A percentile compares a stretch with the other conserved stretches of the same genome.
These are phyloP conservation scores for Candida labiduridarum DNA, from an alignment of 1,139 yeast genomes.

Conservation along the genomic window DNA sequence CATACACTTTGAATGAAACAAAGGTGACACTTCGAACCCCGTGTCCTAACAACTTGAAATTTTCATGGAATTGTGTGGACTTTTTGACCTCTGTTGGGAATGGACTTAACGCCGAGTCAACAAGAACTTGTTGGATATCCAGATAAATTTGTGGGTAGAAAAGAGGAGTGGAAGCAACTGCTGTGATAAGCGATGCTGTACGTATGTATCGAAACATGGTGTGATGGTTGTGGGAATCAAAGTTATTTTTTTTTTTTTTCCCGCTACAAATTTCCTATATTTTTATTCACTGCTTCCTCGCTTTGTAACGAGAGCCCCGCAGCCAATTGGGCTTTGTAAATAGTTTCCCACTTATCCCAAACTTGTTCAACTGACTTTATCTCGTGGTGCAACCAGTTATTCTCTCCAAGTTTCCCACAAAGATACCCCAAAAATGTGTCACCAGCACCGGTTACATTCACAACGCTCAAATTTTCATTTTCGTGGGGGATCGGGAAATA, in stretches of 20 bases:
- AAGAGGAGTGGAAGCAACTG: slow-evolving; percentile 8
- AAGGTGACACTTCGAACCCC: slow-evolving; percentile 87
- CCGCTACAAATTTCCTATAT: slow-evolving; percentile 11
- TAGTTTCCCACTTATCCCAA: slow-evolving; percentile 34
- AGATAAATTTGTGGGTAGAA: slow-evolving; percentile 8
- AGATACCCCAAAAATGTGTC: slow-evolving; percentile 67
- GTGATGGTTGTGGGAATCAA: background rate
- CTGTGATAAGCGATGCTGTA: slow-evolving; percentile 11
- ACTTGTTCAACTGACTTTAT: slow-evolving; percentile 30
- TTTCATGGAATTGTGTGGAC: slow-evolving; percentile 21
- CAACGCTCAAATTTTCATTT: slow-evolving; percentile 32
- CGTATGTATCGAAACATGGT: slow-evolving; percentile 7
- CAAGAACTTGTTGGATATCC: slow-evolving; percentile 29
- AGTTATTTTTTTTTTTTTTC: background rate
- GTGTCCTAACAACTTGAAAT: slow-evolving; percentile 64
- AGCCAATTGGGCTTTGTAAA: slow-evolving; percentile 55
- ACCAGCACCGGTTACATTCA: slow-evolving; percentile 73
- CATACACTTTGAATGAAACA: slow-evolving; percentile 81
- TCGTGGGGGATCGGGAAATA: slow-evolving; percentile 57
- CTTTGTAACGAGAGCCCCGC: slow-evolving; percentile 51
- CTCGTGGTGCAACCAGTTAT: slow-evolving; percentile 28
- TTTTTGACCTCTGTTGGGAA: slow-evolving; percentile 43
- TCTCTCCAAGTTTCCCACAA: slow-evolving; percentile 27
- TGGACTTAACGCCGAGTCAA: slow-evolving; percentile 54
- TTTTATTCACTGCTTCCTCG: slow-evolving; percentile 22